A percentile compares a stretch with the other conserved stretches of the same genome.
These are phyloP conservation scores for Posidonia australis DNA, from an alignment of 106 monocot genomes.

Conservation along the genomic window DNA sequence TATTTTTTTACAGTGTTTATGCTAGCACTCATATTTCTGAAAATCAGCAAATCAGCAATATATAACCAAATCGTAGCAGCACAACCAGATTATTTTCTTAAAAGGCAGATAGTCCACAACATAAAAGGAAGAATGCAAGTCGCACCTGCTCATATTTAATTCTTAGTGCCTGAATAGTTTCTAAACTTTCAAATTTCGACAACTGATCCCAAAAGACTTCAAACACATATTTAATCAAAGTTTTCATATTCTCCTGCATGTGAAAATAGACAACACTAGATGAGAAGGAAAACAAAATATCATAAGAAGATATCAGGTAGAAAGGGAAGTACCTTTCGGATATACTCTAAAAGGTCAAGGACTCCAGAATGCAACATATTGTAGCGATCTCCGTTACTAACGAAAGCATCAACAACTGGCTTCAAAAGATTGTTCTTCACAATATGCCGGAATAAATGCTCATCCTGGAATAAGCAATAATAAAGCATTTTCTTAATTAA, in stretches of 20 bases:
- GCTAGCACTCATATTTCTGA: neutral
- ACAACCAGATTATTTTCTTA: neutral
- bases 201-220: slow-evolving; percentile 69
- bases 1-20: neutral
- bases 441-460: slow-evolving; percentile 65
- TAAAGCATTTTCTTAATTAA: neutral
- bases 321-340: slow-evolving; percentile 53
- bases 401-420: slow-evolving; percentile 76
- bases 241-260: slow-evolving; percentile 51
- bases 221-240: slow-evolving; percentile 50
- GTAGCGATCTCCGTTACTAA: slow-evolving; percentile 78
- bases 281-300: too few species aligned
- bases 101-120: neutral
- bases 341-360: slow-evolving; percentile 79
- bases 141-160: slow-evolving; percentile 93
- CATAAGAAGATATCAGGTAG: neutral
- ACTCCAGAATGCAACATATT: slow-evolving; percentile 94
- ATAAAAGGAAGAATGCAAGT: neutral
- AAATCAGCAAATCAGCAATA: neutral
- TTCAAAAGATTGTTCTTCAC: slow-evolving; percentile 84
- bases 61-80: neutral
- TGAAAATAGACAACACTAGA: neutral
- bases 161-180: slow-evolving; percentile 53
- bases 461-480: slow-evolving; percentile 52
- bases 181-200: slow-evolving; percentile 53